A percentile compares a stretch with the other conserved stretches of the same genome.
Conservation (phyloP, 139 green algal genomes). For the Pedinophyceae sp. region DNA sequence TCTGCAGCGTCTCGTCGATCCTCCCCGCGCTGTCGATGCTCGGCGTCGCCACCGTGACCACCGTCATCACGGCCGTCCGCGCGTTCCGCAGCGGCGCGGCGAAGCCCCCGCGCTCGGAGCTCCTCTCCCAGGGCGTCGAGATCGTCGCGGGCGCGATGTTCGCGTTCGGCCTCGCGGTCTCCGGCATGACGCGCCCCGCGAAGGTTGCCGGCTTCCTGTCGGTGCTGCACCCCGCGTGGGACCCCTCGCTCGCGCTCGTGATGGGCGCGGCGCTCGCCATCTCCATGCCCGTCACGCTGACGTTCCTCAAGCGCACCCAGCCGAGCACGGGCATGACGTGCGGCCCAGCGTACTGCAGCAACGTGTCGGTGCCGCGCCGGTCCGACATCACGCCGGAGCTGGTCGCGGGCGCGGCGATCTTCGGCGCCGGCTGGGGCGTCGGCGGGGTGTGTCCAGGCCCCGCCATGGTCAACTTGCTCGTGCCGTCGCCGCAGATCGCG, state of each 20-base stretch:
- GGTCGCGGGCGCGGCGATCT: constrained; percentile 42
- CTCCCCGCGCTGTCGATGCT: constrained; percentile 2
- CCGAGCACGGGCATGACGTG: background rate
- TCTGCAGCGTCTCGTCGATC: too few species aligned
- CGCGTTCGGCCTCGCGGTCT: constrained; percentile 35
- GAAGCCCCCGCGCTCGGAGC: background rate
- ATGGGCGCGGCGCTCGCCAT: constrained; percentile 58
- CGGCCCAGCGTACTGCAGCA: background rate
- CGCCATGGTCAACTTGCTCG: constrained; percentile 26
- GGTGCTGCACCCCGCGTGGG: constrained; percentile 18
- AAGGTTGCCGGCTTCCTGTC: constrained; percentile 43
- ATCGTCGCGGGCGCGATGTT: constrained; percentile 37
- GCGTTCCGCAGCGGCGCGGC: too few species aligned
- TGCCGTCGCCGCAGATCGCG: constrained; percentile 12
- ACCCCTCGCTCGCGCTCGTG: constrained; percentile 46
- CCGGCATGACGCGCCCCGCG: constrained; percentile 45
- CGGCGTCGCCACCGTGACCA: background rate
- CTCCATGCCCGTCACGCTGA: constrained; percentile 25
- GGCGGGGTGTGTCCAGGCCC: constrained; percentile 59
- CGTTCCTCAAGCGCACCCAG: constrained; percentile 9
- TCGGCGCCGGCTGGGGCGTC: constrained; percentile 61
- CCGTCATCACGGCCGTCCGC: too few species aligned
- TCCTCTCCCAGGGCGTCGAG: constrained; percentile 13
- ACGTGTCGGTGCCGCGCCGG: background rate
- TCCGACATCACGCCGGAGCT: constrained; percentile 38